Percentiles rank a stretch among this genome's conserved stretches.
Conservation (phyloP, 2,329 filamentous ascomycete species). For the Hirsutella thompsonii region DNA sequence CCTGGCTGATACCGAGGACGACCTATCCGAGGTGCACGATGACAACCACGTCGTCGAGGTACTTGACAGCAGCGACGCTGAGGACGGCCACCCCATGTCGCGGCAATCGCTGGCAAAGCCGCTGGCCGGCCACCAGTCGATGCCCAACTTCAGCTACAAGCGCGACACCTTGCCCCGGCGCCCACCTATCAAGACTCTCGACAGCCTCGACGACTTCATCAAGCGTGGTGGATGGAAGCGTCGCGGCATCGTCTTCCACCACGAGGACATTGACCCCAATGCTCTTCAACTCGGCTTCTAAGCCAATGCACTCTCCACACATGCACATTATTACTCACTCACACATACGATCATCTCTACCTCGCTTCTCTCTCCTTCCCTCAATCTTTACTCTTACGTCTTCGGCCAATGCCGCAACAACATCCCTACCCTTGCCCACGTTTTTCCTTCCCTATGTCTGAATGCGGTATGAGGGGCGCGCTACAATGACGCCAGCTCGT, state of each 20-base stretch:
- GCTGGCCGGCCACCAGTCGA: slow-evolving; percentile 9
- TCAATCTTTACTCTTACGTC: neutral
- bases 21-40: neutral
- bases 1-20: slow-evolving; percentile 4
- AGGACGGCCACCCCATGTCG: slow-evolving; percentile 9
- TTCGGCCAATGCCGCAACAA: neutral
- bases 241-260: slow-evolving; percentile 26
- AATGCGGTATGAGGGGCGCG: no score
- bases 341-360: neutral
- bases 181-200: slow-evolving; percentile 23
- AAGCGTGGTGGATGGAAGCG: slow-evolving; percentile 31
- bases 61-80: slow-evolving; percentile 10
- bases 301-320: neutral
- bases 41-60: slow-evolving; percentile 9
- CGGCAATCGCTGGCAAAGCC: slow-evolving; percentile 5
- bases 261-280: slow-evolving; percentile 3
- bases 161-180: slow-evolving; percentile 14
- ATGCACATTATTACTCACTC: neutral
- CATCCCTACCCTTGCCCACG: neutral
- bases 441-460: neutral
- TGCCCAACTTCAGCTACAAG: slow-evolving; percentile 23
- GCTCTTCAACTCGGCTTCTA: neutral
- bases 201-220: slow-evolving; percentile 27
- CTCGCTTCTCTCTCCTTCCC: no score
- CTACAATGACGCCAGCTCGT: no score